Evolutionary conservation across 148 eudicot species (phyloP), one percentile per base, ranked within the genome.

Genomic region (Nyssa sinensis): DNA sequence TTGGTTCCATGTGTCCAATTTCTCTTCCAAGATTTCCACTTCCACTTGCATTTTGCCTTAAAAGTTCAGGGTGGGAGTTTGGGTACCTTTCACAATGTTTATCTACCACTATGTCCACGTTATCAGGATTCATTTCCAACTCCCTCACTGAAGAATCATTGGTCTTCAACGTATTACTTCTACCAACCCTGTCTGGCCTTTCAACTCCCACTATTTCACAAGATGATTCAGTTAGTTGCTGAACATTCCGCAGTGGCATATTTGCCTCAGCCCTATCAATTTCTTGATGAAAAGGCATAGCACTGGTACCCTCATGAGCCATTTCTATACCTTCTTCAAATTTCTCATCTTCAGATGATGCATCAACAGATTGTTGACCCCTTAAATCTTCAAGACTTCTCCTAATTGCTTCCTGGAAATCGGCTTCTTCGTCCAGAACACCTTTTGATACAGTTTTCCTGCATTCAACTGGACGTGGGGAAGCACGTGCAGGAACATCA

Each of bases 401-500:
- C 81, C 81, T 85, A 57, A 92, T 79, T 49, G 99, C 99, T 81
- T 95, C 97, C 78, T 86, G 93, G 34, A 89, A 79, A 75, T 91
- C 90, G 49, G 80, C 84, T 81, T 89, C 96, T 86, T 92, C 98
- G 81, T 89, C 86, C 75, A 80, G 62, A 68, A 78, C 88, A 65
- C 94, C 99, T 84, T 86, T 89, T 30, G 91, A 84, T 35, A 69
- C 75, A 78, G 69, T 27, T 71, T 84, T 75, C 66, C 12, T 39
- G 69, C 62, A 19, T 67, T 76, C 83, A 70, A 69, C 62, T 33
- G 77, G 78, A 80, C 49, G 61, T 66, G 69, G 35, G 55, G 76
- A 75, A 32, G 75, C 77, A 75, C 79, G 69, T 64, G 71, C 63
- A 65, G 37, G 78, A 78, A 75, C 70, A 64, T 79, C 81, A 69